Evolutionary conservation across 352 stramenopile genomes (phyloP), one percentile per base, ranked within the genome.

Genomic region (Pythium phragmitis): DNA sequence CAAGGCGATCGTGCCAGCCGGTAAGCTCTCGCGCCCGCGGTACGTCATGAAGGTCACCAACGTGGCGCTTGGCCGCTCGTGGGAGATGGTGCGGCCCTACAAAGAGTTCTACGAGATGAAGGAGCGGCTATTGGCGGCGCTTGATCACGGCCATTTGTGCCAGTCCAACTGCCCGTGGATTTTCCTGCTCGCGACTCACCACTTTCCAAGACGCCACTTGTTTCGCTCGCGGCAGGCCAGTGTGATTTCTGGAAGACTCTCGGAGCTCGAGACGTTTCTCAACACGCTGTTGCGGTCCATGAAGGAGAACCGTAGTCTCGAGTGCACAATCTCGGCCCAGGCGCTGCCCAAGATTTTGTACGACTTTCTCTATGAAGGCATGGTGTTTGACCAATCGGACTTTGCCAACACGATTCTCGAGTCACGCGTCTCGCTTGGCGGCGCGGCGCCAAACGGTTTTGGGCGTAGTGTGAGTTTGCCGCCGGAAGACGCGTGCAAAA

Each of bases 31-130:
- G 26, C 79, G 72, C 46, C 79, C 82, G 36, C 83, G 82, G 17
- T 94, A 92, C 68, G 63, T 92, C 45, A 92, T 94, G 81, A 81
- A 82, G 67, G 77, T 92, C 55, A 81, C 65, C 54, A 94, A 91
- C 70, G 64, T 67, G 11, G 83, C 76, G 49, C 67, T 92, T 12
- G 58, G 74, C 26, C 85, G 88, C 61, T 85, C 79, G 49, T 95
- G 87, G 84, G 82, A 95, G 53, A 91, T 95, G 81, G 76, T 72
- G 33, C 70, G 83, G 39, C 86, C 79, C 12, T 95, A 90, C 65
- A 78, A 75, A 36, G 87, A 93, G 56, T 93, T 92, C 62, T 77
- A 84, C 66, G 81, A 92, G 34, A 74, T 94, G 33, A 92, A 93
- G 64, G 80, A 92, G 34, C 57, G 67, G 3, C 70, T 95, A 21